A percentile compares a stretch with the other conserved stretches of the same genome.
Conservation (phyloP, 257 asterid species). For the Jasminum sambac region DNA sequence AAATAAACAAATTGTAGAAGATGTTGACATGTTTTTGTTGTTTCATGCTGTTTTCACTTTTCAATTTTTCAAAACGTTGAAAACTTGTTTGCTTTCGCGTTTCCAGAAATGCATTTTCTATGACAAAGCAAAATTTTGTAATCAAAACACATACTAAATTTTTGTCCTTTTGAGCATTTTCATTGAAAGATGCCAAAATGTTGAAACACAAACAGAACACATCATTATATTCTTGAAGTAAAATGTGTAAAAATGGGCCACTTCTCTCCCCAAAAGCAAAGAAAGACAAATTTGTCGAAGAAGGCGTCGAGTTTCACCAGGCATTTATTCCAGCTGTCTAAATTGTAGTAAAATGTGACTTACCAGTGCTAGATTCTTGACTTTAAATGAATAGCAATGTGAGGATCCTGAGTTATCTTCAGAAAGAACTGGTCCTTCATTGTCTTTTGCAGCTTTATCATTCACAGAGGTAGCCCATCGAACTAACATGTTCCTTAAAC, state of each 20-base stretch:
- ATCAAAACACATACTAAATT: too few relatives aligned
- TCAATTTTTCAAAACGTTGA: too few relatives aligned
- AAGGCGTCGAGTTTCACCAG: not conserved
- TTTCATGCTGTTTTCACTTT: too few relatives aligned
- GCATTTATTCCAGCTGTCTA: constrained; percentile 2
- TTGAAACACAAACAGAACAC: too few relatives aligned
- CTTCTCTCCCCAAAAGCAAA: not conserved
- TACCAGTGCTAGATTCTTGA: constrained; percentile 52
- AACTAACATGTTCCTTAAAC: constrained; percentile 57
- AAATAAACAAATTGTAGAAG: not conserved
- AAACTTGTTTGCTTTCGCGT: too few relatives aligned
- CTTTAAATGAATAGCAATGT: constrained; percentile 56
- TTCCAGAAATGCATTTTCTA: too few relatives aligned
- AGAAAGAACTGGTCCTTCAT: constrained; percentile 37
- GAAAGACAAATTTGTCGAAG: not conserved
- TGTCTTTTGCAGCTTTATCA: constrained; percentile 42
- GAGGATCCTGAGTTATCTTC: constrained; percentile 59
- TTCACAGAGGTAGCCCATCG: constrained; percentile 67
- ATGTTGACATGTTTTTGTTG: too few relatives aligned
- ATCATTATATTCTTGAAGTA: not conserved
- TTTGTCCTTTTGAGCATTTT: too few relatives aligned
- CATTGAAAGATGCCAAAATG: too few relatives aligned
- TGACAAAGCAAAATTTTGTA: too few relatives aligned
- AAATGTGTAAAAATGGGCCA: constrained; percentile 4
- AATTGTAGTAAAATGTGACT: constrained; percentile 4